These are phyloP conservation scores for Cutaneotrichosporon sp. DNA, from an alignment of 1,284 basidiomycete species.

Conservation along the genomic window DNA sequence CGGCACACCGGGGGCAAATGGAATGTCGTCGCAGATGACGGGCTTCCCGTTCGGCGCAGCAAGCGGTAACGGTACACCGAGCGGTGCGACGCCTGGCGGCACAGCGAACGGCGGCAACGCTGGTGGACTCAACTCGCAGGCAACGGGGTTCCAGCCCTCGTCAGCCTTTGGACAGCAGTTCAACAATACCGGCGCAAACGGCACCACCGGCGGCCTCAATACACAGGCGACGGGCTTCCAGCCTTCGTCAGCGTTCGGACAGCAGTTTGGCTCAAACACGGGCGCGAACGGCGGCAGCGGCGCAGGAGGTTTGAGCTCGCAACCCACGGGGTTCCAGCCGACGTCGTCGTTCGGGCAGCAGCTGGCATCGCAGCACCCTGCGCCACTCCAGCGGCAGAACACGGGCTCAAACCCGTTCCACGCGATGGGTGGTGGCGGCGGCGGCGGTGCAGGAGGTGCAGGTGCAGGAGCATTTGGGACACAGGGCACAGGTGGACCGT, in stretches of 20 bases:
- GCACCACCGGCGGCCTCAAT: neutral
- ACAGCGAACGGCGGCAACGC: neutral
- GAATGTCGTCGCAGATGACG: slow-evolving; percentile 17
- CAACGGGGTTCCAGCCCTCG: neutral
- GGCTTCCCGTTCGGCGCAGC: slow-evolving; percentile 20
- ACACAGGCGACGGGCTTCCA: neutral
- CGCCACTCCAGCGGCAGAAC: slow-evolving; percentile 13
- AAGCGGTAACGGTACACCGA: neutral
- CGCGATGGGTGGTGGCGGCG: slow-evolving; percentile 15
- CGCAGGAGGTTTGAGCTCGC: slow-evolving; percentile 9
- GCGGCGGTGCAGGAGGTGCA: neutral
- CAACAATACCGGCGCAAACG: neutral
- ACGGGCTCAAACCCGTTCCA: slow-evolving; percentile 39
- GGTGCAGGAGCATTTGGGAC: neutral
- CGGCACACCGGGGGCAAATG: slow-evolving; percentile 4
- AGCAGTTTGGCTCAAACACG: neutral
- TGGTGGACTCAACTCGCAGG: neutral
- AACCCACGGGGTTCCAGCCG: slow-evolving; percentile 63
- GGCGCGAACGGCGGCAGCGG: slow-evolving; percentile 4
- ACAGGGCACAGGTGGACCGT: slow-evolving; percentile 19
- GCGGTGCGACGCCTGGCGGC: neutral
- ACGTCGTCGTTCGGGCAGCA: slow-evolving; percentile 78
- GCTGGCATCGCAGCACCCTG: slow-evolving; percentile 51
- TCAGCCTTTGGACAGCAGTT: neutral
- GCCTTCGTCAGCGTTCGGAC: neutral